Conservation (phyloP, 257 asterid species). For the Thymus quinquecostatus region DNA sequence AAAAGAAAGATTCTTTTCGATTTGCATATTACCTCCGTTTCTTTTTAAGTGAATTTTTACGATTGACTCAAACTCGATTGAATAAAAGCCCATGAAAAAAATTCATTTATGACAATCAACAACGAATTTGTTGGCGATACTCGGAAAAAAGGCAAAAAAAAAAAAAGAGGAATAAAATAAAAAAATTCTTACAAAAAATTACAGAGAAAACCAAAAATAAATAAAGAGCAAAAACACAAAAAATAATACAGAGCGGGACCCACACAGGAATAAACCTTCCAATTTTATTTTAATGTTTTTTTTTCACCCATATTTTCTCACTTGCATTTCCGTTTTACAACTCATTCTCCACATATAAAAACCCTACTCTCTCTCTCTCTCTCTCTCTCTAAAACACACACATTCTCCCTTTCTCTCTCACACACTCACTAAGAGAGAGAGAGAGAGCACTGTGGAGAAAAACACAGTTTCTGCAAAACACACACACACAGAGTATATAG, state of each 20-base stretch:
- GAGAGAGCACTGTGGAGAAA: slow-evolving; percentile 18
- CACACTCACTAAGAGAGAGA: not conserved
- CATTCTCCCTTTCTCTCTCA: slow-evolving; percentile 21
- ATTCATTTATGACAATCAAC: too few relatives aligned
- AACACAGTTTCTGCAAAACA: slow-evolving; percentile 23
- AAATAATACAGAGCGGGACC: slow-evolving; percentile 32
- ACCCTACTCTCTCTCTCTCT: slow-evolving; percentile 43
- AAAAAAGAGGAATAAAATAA: not conserved
- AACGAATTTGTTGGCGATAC: not conserved
- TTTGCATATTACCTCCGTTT: too few relatives aligned
- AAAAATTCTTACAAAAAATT: not conserved
- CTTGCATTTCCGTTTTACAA: slow-evolving; percentile 34
- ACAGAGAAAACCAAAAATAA: not conserved
- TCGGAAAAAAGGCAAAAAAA: not conserved
- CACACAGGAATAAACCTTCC: slow-evolving; percentile 33
- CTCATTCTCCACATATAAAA: slow-evolving; percentile 50
- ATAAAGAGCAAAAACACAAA: not conserved
- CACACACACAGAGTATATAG: not conserved
- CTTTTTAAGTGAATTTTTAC: too few relatives aligned
- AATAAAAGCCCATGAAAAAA: too few relatives aligned
- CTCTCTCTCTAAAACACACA: slow-evolving; percentile 9
- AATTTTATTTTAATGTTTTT: not conserved
- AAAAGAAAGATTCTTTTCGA: too few relatives aligned
- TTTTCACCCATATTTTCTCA: slow-evolving; percentile 24
- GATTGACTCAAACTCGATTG: too few relatives aligned